A percentile compares a stretch with the other conserved stretches of the same genome.
These are phyloP conservation scores for Vitellaria paradoxa DNA, from an alignment of 179 eudicot genomes.

Conservation along the genomic window DNA sequence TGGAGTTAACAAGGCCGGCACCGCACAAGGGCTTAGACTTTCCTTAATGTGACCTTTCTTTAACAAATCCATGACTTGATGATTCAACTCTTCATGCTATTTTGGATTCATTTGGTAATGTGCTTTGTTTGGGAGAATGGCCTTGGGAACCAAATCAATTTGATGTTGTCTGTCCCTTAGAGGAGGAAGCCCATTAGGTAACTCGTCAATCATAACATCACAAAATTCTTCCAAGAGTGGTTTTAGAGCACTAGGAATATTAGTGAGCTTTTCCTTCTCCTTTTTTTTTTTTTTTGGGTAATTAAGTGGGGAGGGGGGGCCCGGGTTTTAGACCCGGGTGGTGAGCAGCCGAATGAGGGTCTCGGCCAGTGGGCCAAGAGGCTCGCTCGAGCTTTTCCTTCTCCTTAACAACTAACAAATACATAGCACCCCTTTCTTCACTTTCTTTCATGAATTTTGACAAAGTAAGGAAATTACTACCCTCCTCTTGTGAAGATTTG, in stretches of 20 bases:
- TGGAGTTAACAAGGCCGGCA: not conserved
- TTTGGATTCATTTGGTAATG: not conserved
- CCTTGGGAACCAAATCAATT: not conserved
- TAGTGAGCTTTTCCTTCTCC: too few relatives aligned
- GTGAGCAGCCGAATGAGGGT: too few relatives aligned
- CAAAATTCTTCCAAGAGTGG: not conserved
- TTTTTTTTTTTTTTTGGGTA: too few relatives aligned
- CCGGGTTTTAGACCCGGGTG: too few relatives aligned
- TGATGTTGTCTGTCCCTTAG: slow-evolving; percentile 8
- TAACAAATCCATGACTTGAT: not conserved
- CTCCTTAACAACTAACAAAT: too few relatives aligned
- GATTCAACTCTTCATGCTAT: not conserved
- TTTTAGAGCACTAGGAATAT: not conserved
- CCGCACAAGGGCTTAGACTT: slow-evolving; percentile 12
- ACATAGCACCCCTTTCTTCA: too few relatives aligned
- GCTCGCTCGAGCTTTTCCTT: not conserved
- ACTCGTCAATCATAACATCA: not conserved
- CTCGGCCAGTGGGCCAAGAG: too few relatives aligned
- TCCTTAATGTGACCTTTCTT: not conserved
- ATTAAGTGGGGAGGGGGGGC: too few relatives aligned
- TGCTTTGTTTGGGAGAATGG: too few relatives aligned
- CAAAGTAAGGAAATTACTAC: too few relatives aligned
- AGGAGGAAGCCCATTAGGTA: not conserved
- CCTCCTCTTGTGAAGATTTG: too few relatives aligned
- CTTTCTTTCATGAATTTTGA: too few relatives aligned